These are phyloP conservation scores for Fusarium siculi DNA, from an alignment of 2,329 filamentous ascomycete species.

Conservation along the genomic window DNA sequence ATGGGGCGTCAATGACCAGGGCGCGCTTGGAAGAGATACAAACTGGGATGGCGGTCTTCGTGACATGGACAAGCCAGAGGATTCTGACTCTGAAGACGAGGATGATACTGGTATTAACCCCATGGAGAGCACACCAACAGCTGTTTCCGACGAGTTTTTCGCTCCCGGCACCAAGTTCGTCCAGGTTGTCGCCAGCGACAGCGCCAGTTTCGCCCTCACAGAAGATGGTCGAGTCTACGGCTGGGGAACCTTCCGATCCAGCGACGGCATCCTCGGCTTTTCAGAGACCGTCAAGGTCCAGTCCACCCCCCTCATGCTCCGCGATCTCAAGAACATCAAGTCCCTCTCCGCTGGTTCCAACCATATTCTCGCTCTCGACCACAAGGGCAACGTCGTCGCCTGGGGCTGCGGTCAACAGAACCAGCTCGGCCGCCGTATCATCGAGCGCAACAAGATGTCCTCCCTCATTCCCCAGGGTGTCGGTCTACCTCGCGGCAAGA, in stretches of 20 bases:
- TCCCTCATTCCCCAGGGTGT: conserved; percentile 70
- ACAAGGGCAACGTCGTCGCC: conserved; percentile 71
- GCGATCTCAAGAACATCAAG: conserved; percentile 73
- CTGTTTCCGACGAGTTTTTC: conserved; percentile 68
- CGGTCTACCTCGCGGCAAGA: conserved; percentile 66
- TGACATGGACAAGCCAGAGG: conserved; percentile 63
- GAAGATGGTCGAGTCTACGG: conserved; percentile 81
- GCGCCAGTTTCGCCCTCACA: conserved; percentile 79
- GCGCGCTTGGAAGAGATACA: conserved; percentile 81
- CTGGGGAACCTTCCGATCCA: conserved; percentile 82
- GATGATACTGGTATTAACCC: conserved; percentile 76
- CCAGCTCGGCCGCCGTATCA: conserved; percentile 68
- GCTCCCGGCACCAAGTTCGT: conserved; percentile 68
- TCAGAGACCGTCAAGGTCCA: conserved; percentile 63
- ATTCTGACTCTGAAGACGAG: conserved; percentile 67
- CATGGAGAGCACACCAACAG: conserved; percentile 73
- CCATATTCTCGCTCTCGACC: conserved; percentile 75
- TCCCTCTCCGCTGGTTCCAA: conserved; percentile 74
- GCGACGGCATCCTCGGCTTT: conserved; percentile 74
- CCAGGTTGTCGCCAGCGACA: conserved; percentile 78
- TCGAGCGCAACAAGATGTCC: conserved; percentile 71
- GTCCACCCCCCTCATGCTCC: conserved; percentile 63
- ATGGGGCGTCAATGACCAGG: conserved; percentile 90
- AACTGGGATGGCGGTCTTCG: conserved; percentile 72
- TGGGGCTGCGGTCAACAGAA: conserved; percentile 80